Base-by-base conservation (phyloP, 2,329 filamentous ascomycete genomes). In the Alternaria atra region DNA sequence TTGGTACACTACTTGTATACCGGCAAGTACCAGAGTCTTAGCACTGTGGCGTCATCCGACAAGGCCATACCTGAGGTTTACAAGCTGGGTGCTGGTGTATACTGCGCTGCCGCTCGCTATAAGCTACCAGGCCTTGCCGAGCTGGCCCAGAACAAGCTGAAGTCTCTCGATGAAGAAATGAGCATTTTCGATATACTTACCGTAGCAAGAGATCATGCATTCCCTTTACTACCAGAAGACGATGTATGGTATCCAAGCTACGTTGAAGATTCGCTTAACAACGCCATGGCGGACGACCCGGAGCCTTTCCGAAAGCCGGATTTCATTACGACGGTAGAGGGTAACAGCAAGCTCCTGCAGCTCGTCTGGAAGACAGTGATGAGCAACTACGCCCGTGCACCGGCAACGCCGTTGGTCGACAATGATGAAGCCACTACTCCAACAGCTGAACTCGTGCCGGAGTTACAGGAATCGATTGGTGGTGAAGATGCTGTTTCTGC, bases 331-430 rank as follows among this genome's bases (percentile, higher is more conserved):
- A 64, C 66, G 27, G 61, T 76, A 10, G 69, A 71, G 23, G 72
- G 71, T 0, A 70, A 75, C 17, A 68, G 66, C 6, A 69, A 58
- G 40, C 66, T 73, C n/a, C 58, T 73, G 0, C 67, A 72, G 8
- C 66, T 75, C 5, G 68, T 75, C 1, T 72, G 74, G 71, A 69
- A 65, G 32, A 71, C 72, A 2, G 69, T 76, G 10, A 69, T 74
- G 55, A 70, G 67, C 12, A 68, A 63, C 12, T 70, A 63, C 34
- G 50, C 67, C 7, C 29, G 27, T 8, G 53, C 29, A 13, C 48
- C 34, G 6, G 48, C 39, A 2, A 48, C 47, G 9, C 39, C 50
- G 0, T 39, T 47, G 1, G 6, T 23, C 4, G 30, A 2, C 2
- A 47, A 56, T 1, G 40, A 50, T 13, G 54, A 29, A 8, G 34